phyloP scores from a whole-genome alignment of 768 basidiomycete genomes.

The Gautieria morchelliformis region DNA sequence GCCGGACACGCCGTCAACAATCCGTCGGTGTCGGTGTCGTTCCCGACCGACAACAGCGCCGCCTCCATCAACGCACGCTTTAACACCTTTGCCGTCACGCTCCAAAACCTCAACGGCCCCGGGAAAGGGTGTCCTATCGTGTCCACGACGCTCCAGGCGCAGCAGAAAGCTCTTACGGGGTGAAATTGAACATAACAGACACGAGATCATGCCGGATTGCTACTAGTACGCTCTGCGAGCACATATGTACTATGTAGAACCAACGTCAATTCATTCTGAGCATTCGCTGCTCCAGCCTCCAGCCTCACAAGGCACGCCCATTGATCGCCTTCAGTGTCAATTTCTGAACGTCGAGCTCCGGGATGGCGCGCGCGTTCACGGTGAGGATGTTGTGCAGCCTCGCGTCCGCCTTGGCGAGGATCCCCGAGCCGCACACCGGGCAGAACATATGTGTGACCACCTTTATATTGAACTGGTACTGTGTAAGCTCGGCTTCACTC shows the following conservation, averaged over 20 bases:
- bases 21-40: conserved; percentile 37
- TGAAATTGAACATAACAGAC: not conserved
- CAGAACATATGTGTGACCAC: not conserved
- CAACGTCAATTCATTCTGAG: too few species aligned
- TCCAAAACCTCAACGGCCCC: conserved; percentile 66
- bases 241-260: too few species aligned
- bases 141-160: conserved; percentile 49
- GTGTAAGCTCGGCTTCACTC: not conserved
- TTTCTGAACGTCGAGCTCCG: not conserved
- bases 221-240: too few species aligned
- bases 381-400: not conserved
- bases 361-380: not conserved
- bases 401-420: not conserved
- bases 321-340: not conserved
- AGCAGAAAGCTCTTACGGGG: not conserved
- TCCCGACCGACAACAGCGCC: conserved; percentile 51
- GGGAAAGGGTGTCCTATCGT: conserved; percentile 61
- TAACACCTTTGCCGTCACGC: conserved; percentile 47
- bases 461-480: not conserved
- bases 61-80: conserved; percentile 47
- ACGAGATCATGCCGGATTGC: too few species aligned
- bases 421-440: not conserved
- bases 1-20: conserved; percentile 21
- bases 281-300: too few species aligned
- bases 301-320: too few species aligned